Percentiles rank a stretch among this genome's conserved stretches.
These are phyloP conservation scores for Boletus sp. DNA, from an alignment of 768 basidiomycete species.

Conservation along the genomic window DNA sequence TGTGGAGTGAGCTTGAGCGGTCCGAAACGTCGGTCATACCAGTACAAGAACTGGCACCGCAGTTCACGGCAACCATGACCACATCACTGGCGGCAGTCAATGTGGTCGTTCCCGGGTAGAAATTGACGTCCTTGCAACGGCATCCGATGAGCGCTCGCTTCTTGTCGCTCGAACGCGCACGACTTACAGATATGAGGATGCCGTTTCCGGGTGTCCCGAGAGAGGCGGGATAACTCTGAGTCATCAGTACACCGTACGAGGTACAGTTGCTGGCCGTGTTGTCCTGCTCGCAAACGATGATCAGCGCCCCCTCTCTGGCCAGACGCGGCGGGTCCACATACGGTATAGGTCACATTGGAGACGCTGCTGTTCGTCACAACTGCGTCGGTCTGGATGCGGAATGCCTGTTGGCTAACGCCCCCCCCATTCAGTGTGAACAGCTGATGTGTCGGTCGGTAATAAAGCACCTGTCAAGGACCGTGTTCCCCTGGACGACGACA, in stretches of 20 bases:
- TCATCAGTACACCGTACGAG: conserved; percentile 55
- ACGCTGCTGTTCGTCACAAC: conserved; percentile 45
- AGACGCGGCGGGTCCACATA: conserved; percentile 13
- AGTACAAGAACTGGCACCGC: conserved; percentile 50
- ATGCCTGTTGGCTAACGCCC: conserved; percentile 43
- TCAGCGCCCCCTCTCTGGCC: too few species aligned
- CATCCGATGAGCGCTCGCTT: neutral
- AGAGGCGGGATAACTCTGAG: conserved; percentile 57
- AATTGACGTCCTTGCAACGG: conserved; percentile 43
- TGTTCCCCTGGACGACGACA: conserved; percentile 51
- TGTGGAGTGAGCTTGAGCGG: neutral
- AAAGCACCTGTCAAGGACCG: conserved; percentile 36
- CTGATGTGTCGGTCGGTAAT: neutral
- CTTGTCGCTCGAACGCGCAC: neutral
- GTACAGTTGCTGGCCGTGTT: conserved; percentile 49
- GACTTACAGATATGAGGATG: conserved; percentile 46
- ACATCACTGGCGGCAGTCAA: conserved; percentile 44
- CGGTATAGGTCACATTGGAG: conserved; percentile 47
- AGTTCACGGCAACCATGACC: conserved; percentile 53
- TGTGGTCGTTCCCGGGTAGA: conserved; percentile 40
- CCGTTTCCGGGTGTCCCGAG: conserved; percentile 54
- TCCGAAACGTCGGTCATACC: conserved; percentile 24
- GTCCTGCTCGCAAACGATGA: conserved; percentile 28
- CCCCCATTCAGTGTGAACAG: neutral
- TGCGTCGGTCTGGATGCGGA: conserved; percentile 56